A percentile compares a stretch with the other conserved stretches of the same genome.
Evolutionary conservation across 106 monocot species (phyloP).

Genomic region (Xerophyta viscosa): DNA sequence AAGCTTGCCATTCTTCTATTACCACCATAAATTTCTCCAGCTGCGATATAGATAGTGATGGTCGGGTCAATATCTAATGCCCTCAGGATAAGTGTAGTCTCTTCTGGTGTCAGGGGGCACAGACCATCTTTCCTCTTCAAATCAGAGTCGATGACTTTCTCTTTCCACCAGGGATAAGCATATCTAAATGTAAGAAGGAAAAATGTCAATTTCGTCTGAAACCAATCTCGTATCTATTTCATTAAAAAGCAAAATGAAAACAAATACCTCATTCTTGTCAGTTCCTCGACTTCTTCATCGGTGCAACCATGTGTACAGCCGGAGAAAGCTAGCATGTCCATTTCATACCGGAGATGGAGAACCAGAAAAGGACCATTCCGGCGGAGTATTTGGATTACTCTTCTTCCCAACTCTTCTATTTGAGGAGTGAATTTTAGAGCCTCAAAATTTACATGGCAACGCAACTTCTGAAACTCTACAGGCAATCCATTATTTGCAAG

Average conservation of each 20-base stretch:
- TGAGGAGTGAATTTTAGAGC: conserved; percentile 77
- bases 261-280: conserved; percentile 74
- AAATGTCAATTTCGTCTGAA: too few species aligned
- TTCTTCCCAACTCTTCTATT: conserved; percentile 79
- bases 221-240: too few species aligned
- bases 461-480: conserved; percentile 72
- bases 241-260: too few species aligned
- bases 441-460: conserved; percentile 74
- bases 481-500: conserved; percentile 93
- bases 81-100: conserved; percentile 64
- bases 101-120: conserved; percentile 96
- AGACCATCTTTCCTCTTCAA: conserved; percentile 79
- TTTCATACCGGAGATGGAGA: conserved; percentile 92
- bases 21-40: conserved; percentile 94
- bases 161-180: conserved; percentile 99
- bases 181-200: too few species aligned
- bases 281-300: conserved; percentile 51
- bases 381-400: conserved; percentile 52
- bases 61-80: conserved; percentile 63
- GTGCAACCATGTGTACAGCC: conserved; percentile 94
- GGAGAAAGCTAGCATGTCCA: conserved; percentile 98
- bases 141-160: conserved; percentile 84
- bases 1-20: conserved; percentile 67
- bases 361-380: conserved; percentile 88
- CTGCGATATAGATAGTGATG: conserved; percentile 74